Evolutionary conservation across 1,139 yeast species (phyloP).

Genomic region (Meyerozyma guilliermondii): DNA sequence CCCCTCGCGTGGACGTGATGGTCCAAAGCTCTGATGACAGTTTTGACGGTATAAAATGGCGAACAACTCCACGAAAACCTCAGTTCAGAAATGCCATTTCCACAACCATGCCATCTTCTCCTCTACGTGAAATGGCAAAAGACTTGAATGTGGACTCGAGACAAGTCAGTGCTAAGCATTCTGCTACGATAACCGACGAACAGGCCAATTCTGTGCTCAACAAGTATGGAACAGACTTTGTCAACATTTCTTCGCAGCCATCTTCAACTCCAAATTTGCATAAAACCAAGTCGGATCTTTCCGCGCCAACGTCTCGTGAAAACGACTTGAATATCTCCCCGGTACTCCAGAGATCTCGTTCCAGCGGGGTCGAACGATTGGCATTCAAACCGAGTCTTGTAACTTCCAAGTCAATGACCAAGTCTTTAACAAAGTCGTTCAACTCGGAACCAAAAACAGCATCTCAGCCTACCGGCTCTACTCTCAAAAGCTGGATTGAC

Average conservation of each 20-base stretch:
- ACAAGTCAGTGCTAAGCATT: slow-evolving; percentile 2
- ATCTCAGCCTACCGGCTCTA: slow-evolving; percentile 5
- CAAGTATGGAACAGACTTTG: slow-evolving; percentile 33
- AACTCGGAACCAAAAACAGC: slow-evolving; percentile 3
- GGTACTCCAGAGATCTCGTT: slow-evolving; percentile 23
- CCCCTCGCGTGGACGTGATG: slow-evolving; percentile 6
- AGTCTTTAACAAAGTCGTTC: neutral
- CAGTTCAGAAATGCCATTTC: neutral
- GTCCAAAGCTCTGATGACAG: slow-evolving; percentile 42
- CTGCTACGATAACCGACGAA: slow-evolving; percentile 22
- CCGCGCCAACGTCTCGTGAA: slow-evolving; percentile 9
- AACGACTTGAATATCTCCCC: slow-evolving; percentile 14
- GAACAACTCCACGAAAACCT: slow-evolving; percentile 23
- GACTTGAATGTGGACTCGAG: neutral
- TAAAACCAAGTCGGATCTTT: slow-evolving; percentile 26
- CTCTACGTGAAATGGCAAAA: slow-evolving; percentile 21
- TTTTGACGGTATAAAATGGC: slow-evolving; percentile 44
- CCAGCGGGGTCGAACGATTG: slow-evolving; percentile 20
- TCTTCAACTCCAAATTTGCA: slow-evolving; percentile 17
- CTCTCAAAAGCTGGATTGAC: slow-evolving; percentile 29
- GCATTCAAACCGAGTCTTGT: slow-evolving; percentile 3
- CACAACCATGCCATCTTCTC: slow-evolving; percentile 28
- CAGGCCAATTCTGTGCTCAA: slow-evolving; percentile 32
- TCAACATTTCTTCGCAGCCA: slow-evolving; percentile 14
- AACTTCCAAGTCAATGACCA: slow-evolving; percentile 2